phyloP scores from a whole-genome alignment of 495 filamentous ascomycete species.

The Penicillium riverlandense region DNA sequence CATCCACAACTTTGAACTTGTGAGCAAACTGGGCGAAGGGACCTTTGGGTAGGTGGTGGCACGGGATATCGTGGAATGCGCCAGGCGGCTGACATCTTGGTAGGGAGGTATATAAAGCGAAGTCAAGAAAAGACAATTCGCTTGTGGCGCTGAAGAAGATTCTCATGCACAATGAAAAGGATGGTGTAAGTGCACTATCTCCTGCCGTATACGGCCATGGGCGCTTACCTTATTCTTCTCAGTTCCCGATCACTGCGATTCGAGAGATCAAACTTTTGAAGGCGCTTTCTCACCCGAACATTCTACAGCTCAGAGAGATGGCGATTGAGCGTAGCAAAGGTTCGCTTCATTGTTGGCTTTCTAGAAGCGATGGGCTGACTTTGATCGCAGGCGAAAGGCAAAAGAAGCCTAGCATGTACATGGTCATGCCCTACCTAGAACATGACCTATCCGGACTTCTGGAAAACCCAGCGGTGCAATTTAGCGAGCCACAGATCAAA shows the following conservation, averaged over 20 bases:
- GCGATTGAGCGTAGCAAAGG: constrained; percentile 76
- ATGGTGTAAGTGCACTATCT: constrained; percentile 56
- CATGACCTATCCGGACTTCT: constrained; percentile 94
- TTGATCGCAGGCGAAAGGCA: constrained; percentile 55
- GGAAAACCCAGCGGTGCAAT: constrained; percentile 83
- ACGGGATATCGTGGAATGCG: no score
- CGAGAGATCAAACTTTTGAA: constrained; percentile 98
- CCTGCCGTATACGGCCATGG: neutral
- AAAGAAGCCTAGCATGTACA: constrained; percentile 87
- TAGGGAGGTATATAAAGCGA: constrained; percentile 88
- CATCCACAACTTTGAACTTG: constrained; percentile 80
- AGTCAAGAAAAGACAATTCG: constrained; percentile 61
- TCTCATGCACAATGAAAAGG: constrained; percentile 92
- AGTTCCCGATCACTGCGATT: constrained; percentile 95
- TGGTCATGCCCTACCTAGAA: constrained; percentile 99
- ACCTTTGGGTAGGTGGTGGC: constrained; percentile 71
- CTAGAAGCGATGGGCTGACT: constrained; percentile 1
- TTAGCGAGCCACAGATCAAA: constrained; percentile 88
- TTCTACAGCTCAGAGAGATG: constrained; percentile 90
- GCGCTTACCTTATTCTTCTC: constrained; percentile 5
- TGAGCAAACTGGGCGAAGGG: constrained; percentile 91
- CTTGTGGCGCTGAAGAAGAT: constrained; percentile 93
- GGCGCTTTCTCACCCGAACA: constrained; percentile 81
- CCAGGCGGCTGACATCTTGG: constrained; percentile 7
- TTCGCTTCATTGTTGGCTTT: constrained; percentile 15